Conservation (phyloP, 2,329 filamentous ascomycete genomes). For the Lasiodiplodia hormozganensis region DNA sequence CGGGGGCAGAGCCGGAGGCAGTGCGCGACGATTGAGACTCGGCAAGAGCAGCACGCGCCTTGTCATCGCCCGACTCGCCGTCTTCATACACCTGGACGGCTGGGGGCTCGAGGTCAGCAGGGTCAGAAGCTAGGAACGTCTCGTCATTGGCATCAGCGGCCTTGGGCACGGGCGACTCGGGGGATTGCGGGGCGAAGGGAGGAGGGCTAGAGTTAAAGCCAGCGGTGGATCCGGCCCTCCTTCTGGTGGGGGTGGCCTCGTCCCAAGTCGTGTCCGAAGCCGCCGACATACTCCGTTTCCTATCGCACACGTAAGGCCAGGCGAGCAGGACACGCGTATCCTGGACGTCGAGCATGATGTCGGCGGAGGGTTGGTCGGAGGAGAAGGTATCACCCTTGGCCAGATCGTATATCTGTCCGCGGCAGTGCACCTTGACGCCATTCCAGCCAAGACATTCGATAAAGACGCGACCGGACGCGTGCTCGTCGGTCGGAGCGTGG, state of each 20-base stretch:
- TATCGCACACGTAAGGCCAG: slow-evolving; percentile 70
- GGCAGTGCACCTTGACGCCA: slow-evolving; percentile 89
- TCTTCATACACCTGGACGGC: slow-evolving; percentile 49
- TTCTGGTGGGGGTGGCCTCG: slow-evolving; percentile 63
- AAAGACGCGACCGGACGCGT: slow-evolving; percentile 80
- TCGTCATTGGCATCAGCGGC: slow-evolving; percentile 37
- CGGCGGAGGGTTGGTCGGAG: slow-evolving; percentile 83
- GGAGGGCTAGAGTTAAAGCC: slow-evolving; percentile 66
- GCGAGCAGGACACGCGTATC: slow-evolving; percentile 87
- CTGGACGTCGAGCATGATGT: slow-evolving; percentile 95
- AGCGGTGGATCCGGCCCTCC: slow-evolving; percentile 39
- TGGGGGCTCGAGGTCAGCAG: slow-evolving; percentile 27
- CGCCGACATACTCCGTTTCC: slow-evolving; percentile 27
- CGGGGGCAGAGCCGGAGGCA: slow-evolving; percentile 40
- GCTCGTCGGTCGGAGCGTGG: slow-evolving; percentile 69
- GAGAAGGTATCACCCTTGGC: slow-evolving; percentile 88
- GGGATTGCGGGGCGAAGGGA: slow-evolving; percentile 73
- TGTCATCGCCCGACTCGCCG: slow-evolving; percentile 40
- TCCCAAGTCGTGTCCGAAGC: slow-evolving; percentile 67
- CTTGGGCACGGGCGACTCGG: slow-evolving; percentile 68
- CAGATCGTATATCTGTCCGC: slow-evolving; percentile 84
- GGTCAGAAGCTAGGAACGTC: slow-evolving; percentile 55
- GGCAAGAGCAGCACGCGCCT: slow-evolving; percentile 34
- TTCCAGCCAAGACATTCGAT: slow-evolving; percentile 96
- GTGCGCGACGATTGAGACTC: slow-evolving; percentile 40